These are phyloP conservation scores for Tetratostichococcus sp. DNA, from an alignment of 139 green algal genomes.

Conservation along the genomic window DNA sequence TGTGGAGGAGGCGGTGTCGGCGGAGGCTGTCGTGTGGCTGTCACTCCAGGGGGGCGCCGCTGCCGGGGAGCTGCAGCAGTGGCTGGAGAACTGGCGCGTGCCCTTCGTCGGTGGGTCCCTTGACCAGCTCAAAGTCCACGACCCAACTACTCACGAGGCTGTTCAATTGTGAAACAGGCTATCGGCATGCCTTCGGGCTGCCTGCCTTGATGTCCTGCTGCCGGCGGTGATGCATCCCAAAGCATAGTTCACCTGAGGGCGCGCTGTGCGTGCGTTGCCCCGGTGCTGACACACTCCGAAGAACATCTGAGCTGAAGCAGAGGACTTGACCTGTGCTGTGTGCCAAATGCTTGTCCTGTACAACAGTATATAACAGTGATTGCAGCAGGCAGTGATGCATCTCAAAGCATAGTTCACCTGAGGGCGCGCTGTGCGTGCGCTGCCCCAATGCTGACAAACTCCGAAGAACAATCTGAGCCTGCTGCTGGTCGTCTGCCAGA, in stretches of 20 bases:
- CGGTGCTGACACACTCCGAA: not conserved
- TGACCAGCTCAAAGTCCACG: no score
- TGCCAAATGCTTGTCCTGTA: no score
- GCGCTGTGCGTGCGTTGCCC: not conserved
- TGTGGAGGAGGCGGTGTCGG: not conserved
- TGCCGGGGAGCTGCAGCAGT: not conserved
- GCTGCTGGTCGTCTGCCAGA: no score
- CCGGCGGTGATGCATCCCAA: not conserved
- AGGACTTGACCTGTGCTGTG: no score
- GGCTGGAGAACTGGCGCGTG: not conserved
- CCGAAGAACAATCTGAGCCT: slow-evolving; percentile 2
- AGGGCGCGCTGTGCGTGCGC: not conserved
- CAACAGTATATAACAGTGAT: no score
- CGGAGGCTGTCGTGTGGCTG: not conserved
- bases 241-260: slow-evolving; percentile 1
- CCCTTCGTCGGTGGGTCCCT: not conserved
- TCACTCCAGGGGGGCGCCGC: not conserved
- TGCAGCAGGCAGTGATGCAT: not conserved
- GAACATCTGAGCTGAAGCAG: slow-evolving; percentile 1
- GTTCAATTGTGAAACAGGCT: no score
- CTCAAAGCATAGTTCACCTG: slow-evolving; percentile 2
- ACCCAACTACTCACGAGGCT: no score
- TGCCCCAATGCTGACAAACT: not conserved
- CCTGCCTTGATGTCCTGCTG: not conserved
- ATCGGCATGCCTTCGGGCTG: no score